Base-by-base conservation (phyloP, 352 stramenopile species). In the Pythium dissotocum region DNA sequence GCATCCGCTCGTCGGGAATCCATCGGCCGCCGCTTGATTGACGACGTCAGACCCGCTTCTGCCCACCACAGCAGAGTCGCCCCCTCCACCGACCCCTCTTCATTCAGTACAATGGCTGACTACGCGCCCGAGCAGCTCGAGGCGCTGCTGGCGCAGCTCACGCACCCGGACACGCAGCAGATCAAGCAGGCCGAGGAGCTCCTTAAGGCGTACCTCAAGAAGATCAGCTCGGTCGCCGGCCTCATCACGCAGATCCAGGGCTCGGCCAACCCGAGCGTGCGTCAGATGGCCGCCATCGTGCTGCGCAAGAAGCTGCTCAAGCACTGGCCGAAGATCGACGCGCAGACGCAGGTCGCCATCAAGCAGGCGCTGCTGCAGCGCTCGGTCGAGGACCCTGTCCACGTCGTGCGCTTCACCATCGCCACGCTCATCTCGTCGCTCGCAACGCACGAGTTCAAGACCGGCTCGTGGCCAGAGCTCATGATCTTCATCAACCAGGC, bases 261-360 rank as follows among this genome's bases (percentile, higher is more conserved):
- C 69, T 96, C 88, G 69, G 58, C 54, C 53, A 88, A 91, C 67
- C 73, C 81, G 13, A 78, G 89, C 52, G 91, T 98, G 61, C 91
- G 96, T 51, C 95, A 98, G 75, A 80, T 98, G 46, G 90, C 91
- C 12, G 94, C 89, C 46, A 88, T 98, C 65, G 83, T 98, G 73
- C 82, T 99, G 49, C 91, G 94, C 65, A 98, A 98, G 80, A 96
- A 97, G 71, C 88, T 99, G 51, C 80, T 91, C 59, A 93, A 95
- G 72, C 93, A 98, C 76, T 98, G 96, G 80, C 73, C 81, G 28
- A 97, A 96, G 72, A 89, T 98, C 61, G 91, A 98, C 75, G 77
- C 68, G 2, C 57, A 77, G 2, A 89, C 83, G 28, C 91, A 96
- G 73, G 74, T 73, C 2, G 76, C 82, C 14, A 78, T 98, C 65